Evolutionary conservation across 2,329 filamentous ascomycete species (phyloP).

Genomic region (Mycogone perniciosa): DNA sequence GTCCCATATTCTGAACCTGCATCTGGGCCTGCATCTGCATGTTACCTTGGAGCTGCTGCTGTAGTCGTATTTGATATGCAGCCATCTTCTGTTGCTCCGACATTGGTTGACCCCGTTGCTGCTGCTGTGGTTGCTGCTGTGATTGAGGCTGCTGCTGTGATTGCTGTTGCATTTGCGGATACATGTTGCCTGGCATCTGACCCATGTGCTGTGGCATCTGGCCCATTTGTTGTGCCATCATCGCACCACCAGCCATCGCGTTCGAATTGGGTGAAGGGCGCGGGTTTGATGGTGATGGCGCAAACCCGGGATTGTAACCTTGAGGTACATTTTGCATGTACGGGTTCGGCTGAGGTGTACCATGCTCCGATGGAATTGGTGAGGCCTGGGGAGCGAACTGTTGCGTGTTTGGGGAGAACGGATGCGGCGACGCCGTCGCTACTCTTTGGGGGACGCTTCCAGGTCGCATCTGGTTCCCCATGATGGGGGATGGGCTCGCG

Average conservation of each 20-base stretch:
- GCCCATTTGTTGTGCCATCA: constrained; percentile 48
- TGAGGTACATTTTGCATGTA: constrained; percentile 58
- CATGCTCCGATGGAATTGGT: constrained; percentile 69
- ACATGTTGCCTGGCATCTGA: constrained; percentile 40
- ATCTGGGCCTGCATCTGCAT: constrained; percentile 48
- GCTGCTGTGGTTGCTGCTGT: constrained; percentile 59
- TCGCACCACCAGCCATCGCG: constrained; percentile 44
- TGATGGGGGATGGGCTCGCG: constrained; percentile 87
- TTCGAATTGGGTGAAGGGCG: constrained; percentile 50
- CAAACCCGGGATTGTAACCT: constrained; percentile 53
- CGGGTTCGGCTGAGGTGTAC: constrained; percentile 67
- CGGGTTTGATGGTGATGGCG: constrained; percentile 49
- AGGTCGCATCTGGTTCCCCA: constrained; percentile 70
- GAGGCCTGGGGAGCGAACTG: constrained; percentile 69
- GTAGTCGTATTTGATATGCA: constrained; percentile 76
- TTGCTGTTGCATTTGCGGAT: constrained; percentile 36
- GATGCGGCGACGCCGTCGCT: constrained; percentile 86
- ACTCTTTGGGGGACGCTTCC: constrained; percentile 72
- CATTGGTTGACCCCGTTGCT: constrained; percentile 30
- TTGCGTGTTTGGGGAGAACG: constrained; percentile 72
- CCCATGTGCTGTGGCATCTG: constrained; percentile 42
- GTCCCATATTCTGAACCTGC: constrained; percentile 40
- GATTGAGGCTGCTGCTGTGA: constrained; percentile 35
- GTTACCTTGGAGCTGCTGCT: constrained; percentile 61
- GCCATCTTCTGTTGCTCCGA: constrained; percentile 68